These are phyloP conservation scores for Diaporthe velutina DNA, from an alignment of 2,329 filamentous ascomycete genomes.

Conservation along the genomic window DNA sequence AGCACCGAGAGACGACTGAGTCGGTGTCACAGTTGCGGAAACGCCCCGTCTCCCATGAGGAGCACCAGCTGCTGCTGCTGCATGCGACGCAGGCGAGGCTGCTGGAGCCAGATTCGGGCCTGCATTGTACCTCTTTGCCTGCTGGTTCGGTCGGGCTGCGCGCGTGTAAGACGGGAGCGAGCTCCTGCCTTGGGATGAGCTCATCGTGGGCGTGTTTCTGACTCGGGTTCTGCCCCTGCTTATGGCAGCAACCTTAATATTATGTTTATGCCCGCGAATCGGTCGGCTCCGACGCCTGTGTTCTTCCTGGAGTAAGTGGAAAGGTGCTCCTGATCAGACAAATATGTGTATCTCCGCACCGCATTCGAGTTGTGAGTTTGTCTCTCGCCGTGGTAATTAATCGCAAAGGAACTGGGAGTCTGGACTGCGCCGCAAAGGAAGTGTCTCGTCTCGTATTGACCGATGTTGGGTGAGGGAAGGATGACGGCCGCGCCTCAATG, in stretches of 20 bases:
- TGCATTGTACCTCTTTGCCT: background rate
- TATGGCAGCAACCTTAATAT: slow-evolving; percentile 21
- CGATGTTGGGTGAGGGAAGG: background rate
- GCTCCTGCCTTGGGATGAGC: slow-evolving; percentile 1
- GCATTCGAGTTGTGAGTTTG: background rate
- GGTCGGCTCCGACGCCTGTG: background rate
- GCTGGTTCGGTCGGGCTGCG: slow-evolving; percentile 5
- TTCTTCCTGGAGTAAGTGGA: background rate
- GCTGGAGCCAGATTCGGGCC: background rate
- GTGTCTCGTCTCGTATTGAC: slow-evolving; percentile 11
- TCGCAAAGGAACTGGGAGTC: background rate
- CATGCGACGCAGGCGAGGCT: background rate
- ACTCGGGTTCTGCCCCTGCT: slow-evolving; percentile 2
- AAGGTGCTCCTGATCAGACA: background rate
- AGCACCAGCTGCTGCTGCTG: background rate
- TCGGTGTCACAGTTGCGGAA: slow-evolving; percentile 21
- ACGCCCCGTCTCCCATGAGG: slow-evolving; percentile 1
- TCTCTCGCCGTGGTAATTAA: background rate
- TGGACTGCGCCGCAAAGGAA: slow-evolving; percentile 24
- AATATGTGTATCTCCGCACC: background rate
- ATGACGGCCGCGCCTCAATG: slow-evolving; percentile 10
- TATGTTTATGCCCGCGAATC: background rate
- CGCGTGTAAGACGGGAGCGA: slow-evolving; percentile 29
- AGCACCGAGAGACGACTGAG: background rate
- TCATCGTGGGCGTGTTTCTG: slow-evolving; percentile 13